A percentile compares a stretch with the other conserved stretches of the same genome.
phyloP scores from a whole-genome alignment of 352 stramenopile genomes.

The Halophytophthora polymorphica region DNA sequence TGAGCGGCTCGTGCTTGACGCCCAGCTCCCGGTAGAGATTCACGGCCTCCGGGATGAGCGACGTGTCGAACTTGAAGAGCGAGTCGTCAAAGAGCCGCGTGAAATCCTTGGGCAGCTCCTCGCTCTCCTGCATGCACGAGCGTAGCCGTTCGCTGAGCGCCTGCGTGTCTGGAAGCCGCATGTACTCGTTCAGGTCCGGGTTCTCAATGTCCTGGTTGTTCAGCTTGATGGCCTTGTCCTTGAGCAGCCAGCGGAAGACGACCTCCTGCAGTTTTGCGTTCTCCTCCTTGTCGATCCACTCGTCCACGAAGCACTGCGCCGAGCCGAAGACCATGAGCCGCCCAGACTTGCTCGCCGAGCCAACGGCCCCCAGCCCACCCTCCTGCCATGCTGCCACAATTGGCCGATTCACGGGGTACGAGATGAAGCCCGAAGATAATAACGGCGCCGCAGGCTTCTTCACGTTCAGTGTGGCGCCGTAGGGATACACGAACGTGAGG shows the following conservation, averaged over 20 bases:
- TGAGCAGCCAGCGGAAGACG: conserved; percentile 92
- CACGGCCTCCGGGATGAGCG: conserved; percentile 93
- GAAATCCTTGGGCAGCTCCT: conserved; percentile 94
- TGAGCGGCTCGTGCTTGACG: conserved; percentile 94
- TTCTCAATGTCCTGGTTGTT: conserved; percentile 73
- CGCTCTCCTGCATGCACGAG: conserved; percentile 93
- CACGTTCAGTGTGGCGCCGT: conserved; percentile 92
- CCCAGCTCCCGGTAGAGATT: conserved; percentile 89
- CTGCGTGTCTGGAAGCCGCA: conserved; percentile 92
- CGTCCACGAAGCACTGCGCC: conserved; percentile 92
- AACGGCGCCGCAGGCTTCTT: conserved; percentile 86
- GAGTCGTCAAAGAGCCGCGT: conserved; percentile 92
- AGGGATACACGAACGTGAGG: conserved; percentile 94
- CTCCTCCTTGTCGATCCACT: conserved; percentile 95
- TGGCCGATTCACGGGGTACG: conserved; percentile 94
- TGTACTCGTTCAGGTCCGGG: conserved; percentile 87
- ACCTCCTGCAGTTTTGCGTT: conserved; percentile 93
- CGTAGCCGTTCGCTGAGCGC: conserved; percentile 90
- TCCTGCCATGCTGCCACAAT: conserved; percentile 90
- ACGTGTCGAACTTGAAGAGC: conserved; percentile 95
- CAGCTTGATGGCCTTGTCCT: conserved; percentile 71
- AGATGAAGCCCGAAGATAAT: conserved; percentile 92
- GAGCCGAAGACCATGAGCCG: conserved; percentile 90
- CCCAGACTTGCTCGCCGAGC: conserved; percentile 38
- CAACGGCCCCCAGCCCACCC: conserved; percentile 55